phyloP scores from a whole-genome alignment of 2,329 filamentous ascomycete species.

The Ilyonectria sp. region DNA sequence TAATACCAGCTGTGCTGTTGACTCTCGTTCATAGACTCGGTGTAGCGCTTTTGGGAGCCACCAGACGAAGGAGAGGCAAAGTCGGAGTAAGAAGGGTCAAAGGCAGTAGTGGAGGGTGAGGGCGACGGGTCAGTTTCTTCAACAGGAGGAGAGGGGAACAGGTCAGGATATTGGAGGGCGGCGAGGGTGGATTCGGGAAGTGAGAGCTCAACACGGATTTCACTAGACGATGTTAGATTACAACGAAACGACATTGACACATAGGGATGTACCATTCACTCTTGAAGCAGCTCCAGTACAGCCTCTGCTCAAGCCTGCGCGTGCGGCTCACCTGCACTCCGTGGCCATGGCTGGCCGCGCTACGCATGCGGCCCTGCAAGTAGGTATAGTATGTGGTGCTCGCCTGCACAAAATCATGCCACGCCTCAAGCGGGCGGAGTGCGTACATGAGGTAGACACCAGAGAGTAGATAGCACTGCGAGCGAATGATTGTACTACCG shows the following conservation, averaged over 20 bases:
- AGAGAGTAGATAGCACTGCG: constrained; percentile 57
- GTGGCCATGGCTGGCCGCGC: constrained; percentile 3
- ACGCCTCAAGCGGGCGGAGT: constrained; percentile 52
- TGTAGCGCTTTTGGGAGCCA: no score
- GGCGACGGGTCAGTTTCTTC: no score
- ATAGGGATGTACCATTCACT: constrained; percentile 50
- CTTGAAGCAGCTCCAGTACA: constrained; percentile 62
- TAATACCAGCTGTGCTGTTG: constrained; percentile 58
- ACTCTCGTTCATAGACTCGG: neutral
- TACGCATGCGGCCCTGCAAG: constrained; percentile 35
- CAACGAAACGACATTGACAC: no score
- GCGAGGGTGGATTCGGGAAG: constrained; percentile 43
- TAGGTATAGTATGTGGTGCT: constrained; percentile 53
- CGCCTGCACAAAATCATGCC: constrained; percentile 53
- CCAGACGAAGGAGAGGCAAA: no score
- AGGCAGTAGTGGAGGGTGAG: no score
- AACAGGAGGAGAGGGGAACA: no score
- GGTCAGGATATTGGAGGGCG: no score
- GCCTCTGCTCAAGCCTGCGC: constrained; percentile 52
- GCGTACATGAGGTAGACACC: constrained; percentile 59
- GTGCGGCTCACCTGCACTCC: constrained; percentile 30
- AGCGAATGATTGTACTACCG: constrained; percentile 48
- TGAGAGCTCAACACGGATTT: constrained; percentile 56
- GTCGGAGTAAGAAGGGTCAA: no score
- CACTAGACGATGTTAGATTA: constrained; percentile 21